These are phyloP conservation scores for Leptodontidium sp. DNA, from an alignment of 2,329 filamentous ascomycete species.

Conservation along the genomic window DNA sequence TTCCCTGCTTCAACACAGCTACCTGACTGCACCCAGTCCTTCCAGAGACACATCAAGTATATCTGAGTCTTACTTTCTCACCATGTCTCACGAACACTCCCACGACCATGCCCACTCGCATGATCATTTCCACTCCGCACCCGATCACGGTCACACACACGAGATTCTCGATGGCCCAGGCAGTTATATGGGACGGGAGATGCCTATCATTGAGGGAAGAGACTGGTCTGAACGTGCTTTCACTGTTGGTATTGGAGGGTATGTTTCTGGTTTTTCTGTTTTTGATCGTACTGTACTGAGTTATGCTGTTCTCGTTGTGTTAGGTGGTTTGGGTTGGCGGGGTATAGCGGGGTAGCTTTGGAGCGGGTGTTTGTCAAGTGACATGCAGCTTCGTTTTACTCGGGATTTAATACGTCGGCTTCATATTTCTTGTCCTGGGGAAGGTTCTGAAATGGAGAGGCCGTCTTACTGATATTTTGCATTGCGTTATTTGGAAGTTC, in stretches of 20 bases:
- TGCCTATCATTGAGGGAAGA: constrained; percentile 89
- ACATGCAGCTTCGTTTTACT: not conserved
- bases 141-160: constrained; percentile 91
- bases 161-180: constrained; percentile 95
- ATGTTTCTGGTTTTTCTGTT: constrained; percentile 40
- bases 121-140: constrained; percentile 57
- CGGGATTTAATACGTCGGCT: not conserved
- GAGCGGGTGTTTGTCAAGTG: constrained; percentile 14
- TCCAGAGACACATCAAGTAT: not conserved
- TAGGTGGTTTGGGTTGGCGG: constrained; percentile 4
- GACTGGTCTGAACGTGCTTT: constrained; percentile 91
- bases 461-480: no score
- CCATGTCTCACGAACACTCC: constrained; percentile 27
- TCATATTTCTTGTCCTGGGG: no score
- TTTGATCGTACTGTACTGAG: not conserved
- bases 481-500: no score
- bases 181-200: constrained; percentile 87
- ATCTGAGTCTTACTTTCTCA: not conserved
- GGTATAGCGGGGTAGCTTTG: constrained; percentile 28
- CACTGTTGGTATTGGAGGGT: constrained; percentile 98
- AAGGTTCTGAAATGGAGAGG: no score
- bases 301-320: not conserved
- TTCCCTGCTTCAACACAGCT: not conserved
- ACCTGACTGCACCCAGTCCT: not conserved
- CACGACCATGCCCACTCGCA: constrained; percentile 59